Percentiles rank a stretch among this genome's conserved stretches.
These are phyloP conservation scores for Erigeron philadelphicus DNA, from an alignment of 140 eudicot species.

Conservation along the genomic window DNA sequence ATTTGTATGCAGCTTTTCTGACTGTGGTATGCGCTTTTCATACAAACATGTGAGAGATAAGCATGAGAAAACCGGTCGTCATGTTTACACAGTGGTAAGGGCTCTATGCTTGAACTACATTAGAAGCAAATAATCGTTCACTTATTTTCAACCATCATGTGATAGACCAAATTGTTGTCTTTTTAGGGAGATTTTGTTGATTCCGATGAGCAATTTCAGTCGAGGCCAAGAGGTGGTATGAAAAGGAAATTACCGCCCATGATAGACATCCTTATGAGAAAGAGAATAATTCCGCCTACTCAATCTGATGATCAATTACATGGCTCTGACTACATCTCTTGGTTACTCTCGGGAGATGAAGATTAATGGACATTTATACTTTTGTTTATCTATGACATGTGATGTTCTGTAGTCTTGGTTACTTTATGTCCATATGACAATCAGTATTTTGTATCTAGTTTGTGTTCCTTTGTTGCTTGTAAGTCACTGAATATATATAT, in stretches of 20 bases:
- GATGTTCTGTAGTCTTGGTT: neutral
- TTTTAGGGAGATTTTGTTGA: constrained; percentile 81
- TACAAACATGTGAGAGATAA: constrained; percentile 83
- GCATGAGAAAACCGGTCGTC: constrained; percentile 67
- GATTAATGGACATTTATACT: neutral
- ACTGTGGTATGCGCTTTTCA: constrained; percentile 68
- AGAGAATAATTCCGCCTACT: constrained; percentile 53
- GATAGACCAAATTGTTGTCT: neutral
- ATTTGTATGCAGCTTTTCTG: constrained; percentile 52
- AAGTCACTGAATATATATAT: neutral
- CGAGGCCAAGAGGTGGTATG: constrained; percentile 68
- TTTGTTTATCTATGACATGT: neutral
- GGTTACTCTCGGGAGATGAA: constrained; percentile 35
- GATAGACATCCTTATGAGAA: constrained; percentile 55
- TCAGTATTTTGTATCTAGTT: neutral
- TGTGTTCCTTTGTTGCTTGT: neutral
- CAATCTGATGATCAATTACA: constrained; percentile 36
- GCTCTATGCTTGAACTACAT: neutral
- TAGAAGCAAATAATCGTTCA: neutral
- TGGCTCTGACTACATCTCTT: constrained; percentile 42
- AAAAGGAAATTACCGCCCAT: constrained; percentile 50
- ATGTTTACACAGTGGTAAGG: constrained; percentile 50
- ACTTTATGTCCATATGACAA: constrained; percentile 7
- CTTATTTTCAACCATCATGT: neutral
- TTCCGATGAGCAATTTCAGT: constrained; percentile 57